Conservation (phyloP, 441 rosid genomes). For the Pelargonium citronellum region DNA sequence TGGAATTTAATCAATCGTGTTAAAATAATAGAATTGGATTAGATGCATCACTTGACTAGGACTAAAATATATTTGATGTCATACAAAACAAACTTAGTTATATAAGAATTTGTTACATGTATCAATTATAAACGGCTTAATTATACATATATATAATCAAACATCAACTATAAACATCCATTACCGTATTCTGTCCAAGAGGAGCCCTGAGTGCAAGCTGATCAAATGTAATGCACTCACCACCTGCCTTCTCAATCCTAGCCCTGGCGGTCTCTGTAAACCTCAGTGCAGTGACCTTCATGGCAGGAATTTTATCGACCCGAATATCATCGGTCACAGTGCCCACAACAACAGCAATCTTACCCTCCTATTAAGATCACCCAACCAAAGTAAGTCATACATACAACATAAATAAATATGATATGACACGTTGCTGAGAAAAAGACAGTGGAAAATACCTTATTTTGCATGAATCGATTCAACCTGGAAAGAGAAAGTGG, state of each 20-base stretch:
- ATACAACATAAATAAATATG: too few relatives aligned
- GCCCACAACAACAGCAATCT: conserved; percentile 80
- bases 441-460: conserved; percentile 31
- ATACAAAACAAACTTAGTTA: too few relatives aligned
- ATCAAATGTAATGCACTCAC: conserved; percentile 91
- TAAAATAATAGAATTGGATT: too few relatives aligned
- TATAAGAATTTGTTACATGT: too few relatives aligned
- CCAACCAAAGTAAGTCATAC: not conserved
- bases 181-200: conserved; percentile 90
- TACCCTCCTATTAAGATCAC: conserved; percentile 43
- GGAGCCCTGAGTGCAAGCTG: conserved; percentile 88
- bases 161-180: not conserved
- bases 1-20: too few relatives aligned
- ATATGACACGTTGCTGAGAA: not conserved
- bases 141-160: too few relatives aligned
- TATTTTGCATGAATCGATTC: conserved; percentile 37
- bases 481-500: conserved; percentile 81
- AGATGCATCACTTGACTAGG: too few relatives aligned
- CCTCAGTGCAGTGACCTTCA: conserved; percentile 79
- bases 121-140: too few relatives aligned
- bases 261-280: conserved; percentile 87
- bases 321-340: conserved; percentile 78
- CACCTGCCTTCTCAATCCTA: conserved; percentile 86
- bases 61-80: too few relatives aligned
- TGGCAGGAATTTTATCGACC: conserved; percentile 68